These are phyloP conservation scores for Vaccinium darrowii DNA, from an alignment of 148 eudicot species.

Conservation along the genomic window DNA sequence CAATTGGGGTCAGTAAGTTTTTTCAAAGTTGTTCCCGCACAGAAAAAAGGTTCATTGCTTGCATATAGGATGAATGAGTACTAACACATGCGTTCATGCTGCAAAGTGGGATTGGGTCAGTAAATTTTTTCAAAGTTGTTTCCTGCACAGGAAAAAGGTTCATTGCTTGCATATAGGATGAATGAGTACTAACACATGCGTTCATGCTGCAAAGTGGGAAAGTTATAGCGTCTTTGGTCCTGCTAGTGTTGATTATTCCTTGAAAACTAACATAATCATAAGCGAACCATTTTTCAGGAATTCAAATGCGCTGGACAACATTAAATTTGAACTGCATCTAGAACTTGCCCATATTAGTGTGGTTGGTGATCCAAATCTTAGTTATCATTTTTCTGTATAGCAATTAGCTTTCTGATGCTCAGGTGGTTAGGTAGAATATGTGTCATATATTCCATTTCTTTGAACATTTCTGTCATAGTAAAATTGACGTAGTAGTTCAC, in stretches of 20 bases:
- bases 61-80: neutral
- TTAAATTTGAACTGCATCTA: neutral
- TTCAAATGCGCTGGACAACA: neutral
- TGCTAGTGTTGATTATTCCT: constrained; percentile 2
- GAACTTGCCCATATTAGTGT: neutral
- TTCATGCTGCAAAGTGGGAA: neutral
- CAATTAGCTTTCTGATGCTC: constrained; percentile 1
- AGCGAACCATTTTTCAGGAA: neutral
- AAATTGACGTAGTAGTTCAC: neutral
- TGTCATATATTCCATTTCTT: neutral
- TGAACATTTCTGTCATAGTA: neutral
- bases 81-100: neutral
- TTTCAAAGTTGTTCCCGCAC: neutral
- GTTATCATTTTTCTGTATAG: neutral
- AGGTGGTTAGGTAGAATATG: neutral
- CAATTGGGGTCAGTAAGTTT: neutral
- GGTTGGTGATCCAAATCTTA: neutral
- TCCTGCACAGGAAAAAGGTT: neutral
- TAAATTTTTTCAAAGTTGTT: neutral
- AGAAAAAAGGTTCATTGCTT: neutral
- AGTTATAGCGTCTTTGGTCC: neutral
- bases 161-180: neutral
- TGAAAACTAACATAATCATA: neutral
- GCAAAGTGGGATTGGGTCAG: neutral
- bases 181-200: neutral